A percentile compares a stretch with the other conserved stretches of the same genome.
phyloP scores from a whole-genome alignment of 1,284 basidiomycete species.

The Ceratorhiza oryzae-sativae region DNA sequence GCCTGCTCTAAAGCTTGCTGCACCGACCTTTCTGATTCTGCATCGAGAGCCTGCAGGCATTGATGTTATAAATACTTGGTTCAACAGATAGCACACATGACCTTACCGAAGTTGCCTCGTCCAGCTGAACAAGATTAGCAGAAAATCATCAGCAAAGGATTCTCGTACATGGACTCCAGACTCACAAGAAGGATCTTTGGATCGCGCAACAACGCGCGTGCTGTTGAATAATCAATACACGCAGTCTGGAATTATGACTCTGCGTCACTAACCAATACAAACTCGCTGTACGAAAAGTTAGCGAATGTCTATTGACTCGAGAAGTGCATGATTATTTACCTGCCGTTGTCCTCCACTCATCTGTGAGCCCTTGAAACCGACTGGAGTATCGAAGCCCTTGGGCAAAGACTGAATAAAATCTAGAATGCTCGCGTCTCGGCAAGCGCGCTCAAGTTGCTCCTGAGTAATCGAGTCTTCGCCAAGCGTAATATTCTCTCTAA shows the following conservation, averaged over 20 bases:
- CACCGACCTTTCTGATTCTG: conserved; percentile 51
- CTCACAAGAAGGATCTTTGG: conserved; percentile 53
- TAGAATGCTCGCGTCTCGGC: conserved; percentile 48
- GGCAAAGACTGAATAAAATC: conserved; percentile 54
- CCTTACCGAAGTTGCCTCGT: conserved; percentile 49
- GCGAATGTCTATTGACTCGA: no score
- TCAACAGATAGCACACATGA: no score
- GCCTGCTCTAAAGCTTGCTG: conserved; percentile 54
- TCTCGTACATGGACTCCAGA: neutral
- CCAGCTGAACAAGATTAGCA: conserved; percentile 43
- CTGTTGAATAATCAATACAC: conserved; percentile 35
- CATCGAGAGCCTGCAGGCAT: conserved; percentile 46
- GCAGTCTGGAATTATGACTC: neutral
- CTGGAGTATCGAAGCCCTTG: conserved; percentile 53
- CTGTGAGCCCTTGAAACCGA: conserved; percentile 54
- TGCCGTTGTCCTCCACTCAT: conserved; percentile 67
- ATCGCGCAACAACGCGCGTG: conserved; percentile 53
- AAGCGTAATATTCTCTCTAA: conserved; percentile 48
- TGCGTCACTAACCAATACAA: conserved; percentile 48
- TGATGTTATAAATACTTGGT: neutral
- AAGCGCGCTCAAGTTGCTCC: conserved; percentile 50
- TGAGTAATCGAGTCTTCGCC: conserved; percentile 49
- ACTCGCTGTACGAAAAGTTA: conserved; percentile 45
- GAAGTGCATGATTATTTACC: conserved; percentile 9
- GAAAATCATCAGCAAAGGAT: neutral